Evolutionary conservation across 805 yeast genomes (phyloP).

Genomic region (Scheffersomyces coipomensis): DNA sequence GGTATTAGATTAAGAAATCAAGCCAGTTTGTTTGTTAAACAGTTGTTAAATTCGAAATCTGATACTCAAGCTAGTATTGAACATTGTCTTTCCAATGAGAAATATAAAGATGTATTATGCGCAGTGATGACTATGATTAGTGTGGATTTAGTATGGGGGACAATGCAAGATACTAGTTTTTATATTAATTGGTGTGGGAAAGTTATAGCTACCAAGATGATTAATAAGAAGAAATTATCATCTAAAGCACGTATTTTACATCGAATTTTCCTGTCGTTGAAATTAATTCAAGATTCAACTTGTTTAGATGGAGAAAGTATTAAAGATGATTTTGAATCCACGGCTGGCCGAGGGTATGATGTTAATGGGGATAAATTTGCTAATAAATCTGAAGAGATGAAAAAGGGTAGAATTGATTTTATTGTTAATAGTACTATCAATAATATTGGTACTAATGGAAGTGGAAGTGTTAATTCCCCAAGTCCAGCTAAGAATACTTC

Average conservation of each 20-base stretch:
- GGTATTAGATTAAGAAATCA: constrained; percentile 76
- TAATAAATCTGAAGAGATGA: constrained; percentile 6
- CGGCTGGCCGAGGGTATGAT: constrained; percentile 28
- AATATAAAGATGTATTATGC: constrained; percentile 79
- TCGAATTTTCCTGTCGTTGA: constrained; percentile 72
- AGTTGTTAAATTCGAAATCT: constrained; percentile 42
- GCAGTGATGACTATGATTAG: constrained; percentile 85
- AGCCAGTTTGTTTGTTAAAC: constrained; percentile 65
- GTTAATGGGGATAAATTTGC: constrained; percentile 33
- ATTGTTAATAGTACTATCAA: constrained; percentile 15
- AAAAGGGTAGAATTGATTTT: constrained; percentile 22
- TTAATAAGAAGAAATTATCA: constrained; percentile 59
- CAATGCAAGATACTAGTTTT: constrained; percentile 79
- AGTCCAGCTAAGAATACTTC: constrained; percentile 18
- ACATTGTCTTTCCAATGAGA: constrained; percentile 50
- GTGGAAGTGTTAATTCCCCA: constrained; percentile 1
- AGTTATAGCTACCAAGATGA: constrained; percentile 69
- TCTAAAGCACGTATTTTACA: constrained; percentile 77
- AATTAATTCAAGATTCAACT: constrained; percentile 76
- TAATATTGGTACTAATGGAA: constrained; percentile 11
- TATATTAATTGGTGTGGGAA: constrained; percentile 76
- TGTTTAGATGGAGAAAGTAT: constrained; percentile 38
- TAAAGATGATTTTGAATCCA: constrained; percentile 29
- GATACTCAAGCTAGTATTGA: constrained; percentile 37
- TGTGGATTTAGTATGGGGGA: constrained; percentile 87